Percentiles rank a stretch among this genome's conserved stretches.
These are phyloP conservation scores for Tephrocybe sp. DNA, from an alignment of 768 basidiomycete genomes.

Conservation along the genomic window DNA sequence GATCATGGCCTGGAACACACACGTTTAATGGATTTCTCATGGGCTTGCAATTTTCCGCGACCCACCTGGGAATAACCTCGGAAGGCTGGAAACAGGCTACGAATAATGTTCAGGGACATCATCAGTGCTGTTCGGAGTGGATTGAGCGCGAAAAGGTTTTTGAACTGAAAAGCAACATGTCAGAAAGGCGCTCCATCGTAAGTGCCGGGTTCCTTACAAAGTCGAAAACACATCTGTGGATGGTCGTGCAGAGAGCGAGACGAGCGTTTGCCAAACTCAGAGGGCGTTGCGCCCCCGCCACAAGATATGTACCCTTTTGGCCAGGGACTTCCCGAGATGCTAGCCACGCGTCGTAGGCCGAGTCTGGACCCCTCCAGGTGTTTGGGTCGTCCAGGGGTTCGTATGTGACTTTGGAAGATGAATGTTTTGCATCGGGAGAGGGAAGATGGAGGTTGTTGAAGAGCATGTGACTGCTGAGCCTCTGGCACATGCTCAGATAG, in stretches of 20 bases:
- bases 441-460: slow-evolving; percentile 36
- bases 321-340: slow-evolving; percentile 53
- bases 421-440: slow-evolving; percentile 22
- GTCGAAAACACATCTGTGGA: slow-evolving; percentile 52
- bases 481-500: slow-evolving; percentile 39
- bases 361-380: slow-evolving; percentile 22
- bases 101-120: slow-evolving; percentile 66
- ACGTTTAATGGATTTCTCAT: slow-evolving; percentile 15
- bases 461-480: slow-evolving; percentile 34
- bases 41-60: slow-evolving; percentile 13
- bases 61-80: slow-evolving; percentile 78
- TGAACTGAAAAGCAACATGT: slow-evolving; percentile 30
- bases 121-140: slow-evolving; percentile 71
- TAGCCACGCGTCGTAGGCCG: slow-evolving; percentile 55
- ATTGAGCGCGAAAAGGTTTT: slow-evolving; percentile 50
- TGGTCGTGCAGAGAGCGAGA: slow-evolving; percentile 53
- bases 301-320: slow-evolving; percentile 44
- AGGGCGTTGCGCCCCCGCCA: slow-evolving; percentile 71
- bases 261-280: slow-evolving; percentile 54
- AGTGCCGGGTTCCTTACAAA: slow-evolving; percentile 37
- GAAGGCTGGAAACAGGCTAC: slow-evolving; percentile 79
- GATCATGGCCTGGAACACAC: slow-evolving; percentile 57
- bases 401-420: slow-evolving; percentile 9
- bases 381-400: slow-evolving; percentile 5
- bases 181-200: slow-evolving; percentile 9